Conservation (phyloP, 768 basidiomycete genomes). For the Trametes sanguinea region DNA sequence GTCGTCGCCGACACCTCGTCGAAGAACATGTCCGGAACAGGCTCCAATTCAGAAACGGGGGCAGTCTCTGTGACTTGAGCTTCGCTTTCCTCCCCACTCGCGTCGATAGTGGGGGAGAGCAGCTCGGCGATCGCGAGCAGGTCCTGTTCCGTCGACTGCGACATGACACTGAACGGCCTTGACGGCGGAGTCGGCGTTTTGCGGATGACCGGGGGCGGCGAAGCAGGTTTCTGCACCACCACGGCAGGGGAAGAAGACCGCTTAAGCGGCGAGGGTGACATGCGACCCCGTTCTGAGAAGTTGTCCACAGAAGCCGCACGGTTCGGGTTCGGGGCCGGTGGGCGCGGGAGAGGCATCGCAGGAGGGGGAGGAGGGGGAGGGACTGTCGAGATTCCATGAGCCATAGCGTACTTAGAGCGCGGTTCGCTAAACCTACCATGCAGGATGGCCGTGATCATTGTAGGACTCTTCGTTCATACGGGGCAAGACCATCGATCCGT, state of each 20-base stretch:
- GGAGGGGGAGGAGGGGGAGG: slow-evolving; percentile 11
- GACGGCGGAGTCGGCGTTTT: slow-evolving; percentile 28
- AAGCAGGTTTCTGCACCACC: slow-evolving; percentile 28
- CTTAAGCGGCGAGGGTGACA: not conserved
- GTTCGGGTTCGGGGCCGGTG: not conserved
- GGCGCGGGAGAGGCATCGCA: slow-evolving; percentile 4
- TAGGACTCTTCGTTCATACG: slow-evolving; percentile 7
- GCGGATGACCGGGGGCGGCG: slow-evolving; percentile 26
- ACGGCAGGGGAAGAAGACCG: slow-evolving; percentile 2
- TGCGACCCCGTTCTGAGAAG: slow-evolving; percentile 3
- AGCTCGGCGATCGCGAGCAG: slow-evolving; percentile 53
- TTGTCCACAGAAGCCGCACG: slow-evolving; percentile 7
- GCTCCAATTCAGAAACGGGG: slow-evolving; percentile 4
- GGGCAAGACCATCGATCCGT: slow-evolving; percentile 12
- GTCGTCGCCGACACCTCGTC: slow-evolving; percentile 11
- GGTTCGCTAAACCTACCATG: not conserved
- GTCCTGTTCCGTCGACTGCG: slow-evolving; percentile 50
- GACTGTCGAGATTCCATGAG: not conserved
- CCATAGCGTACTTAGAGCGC: no score
- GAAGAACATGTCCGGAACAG: slow-evolving; percentile 10
- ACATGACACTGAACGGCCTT: slow-evolving; percentile 46
- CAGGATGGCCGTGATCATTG: not conserved
- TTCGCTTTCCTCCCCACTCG: slow-evolving; percentile 24
- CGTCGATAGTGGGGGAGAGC: slow-evolving; percentile 39
- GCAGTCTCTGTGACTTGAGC: slow-evolving; percentile 30